Evolutionary conservation across 2,329 filamentous ascomycete species (phyloP), one percentile per base, ranked within the genome.

Genomic region (Acarospora socialis): DNA sequence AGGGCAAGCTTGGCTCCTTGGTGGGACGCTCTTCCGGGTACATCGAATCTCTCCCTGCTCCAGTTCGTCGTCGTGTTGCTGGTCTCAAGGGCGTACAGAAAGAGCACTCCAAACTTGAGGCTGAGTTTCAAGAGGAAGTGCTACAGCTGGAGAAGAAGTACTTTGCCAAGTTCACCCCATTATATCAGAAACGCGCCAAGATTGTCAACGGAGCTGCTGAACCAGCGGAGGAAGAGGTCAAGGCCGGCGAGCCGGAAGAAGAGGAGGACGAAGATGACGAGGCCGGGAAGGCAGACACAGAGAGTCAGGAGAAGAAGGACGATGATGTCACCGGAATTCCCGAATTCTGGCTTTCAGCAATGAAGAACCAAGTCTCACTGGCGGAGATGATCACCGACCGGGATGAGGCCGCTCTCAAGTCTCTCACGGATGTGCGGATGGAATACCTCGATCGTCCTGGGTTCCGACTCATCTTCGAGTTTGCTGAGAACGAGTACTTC

Each of bases 131-230:
- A 59, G 86, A 95, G 60, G 92, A 95, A 64, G 86, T 98, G 40
- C 72, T 98, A 37, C 78, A 94, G 60, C 73, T 98, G 17, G 90
- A 98, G 71, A 98, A 98, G 74, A 94, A 94, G 66, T 98, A 93
- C 63, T 95, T 95, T 50, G 82, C 81, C 63, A 95, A 95, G 65
- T 98, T 94, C 65, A 92, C 83, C 33, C 90, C 90, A 39, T 73
- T 98, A 30, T 98, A 98, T 64, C 67, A 94, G 69, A 90, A 90
- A 70, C 86, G 90, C 59, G 73, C 86, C 41, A 71, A 77, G 49
- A 95, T 98, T 48, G 70, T 98, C 59, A 95, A 94, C 61, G 90
- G 90, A 47, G 63, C 64, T 42, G 57, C 65, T 38, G 90, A 98
- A 65, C 90, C 90, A 18, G 83, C 80, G 39, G 81, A 92, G 35